Evolutionary conservation across 2,329 filamentous ascomycete species (phyloP).

Genomic region (Aspergillus puulaauensis): DNA sequence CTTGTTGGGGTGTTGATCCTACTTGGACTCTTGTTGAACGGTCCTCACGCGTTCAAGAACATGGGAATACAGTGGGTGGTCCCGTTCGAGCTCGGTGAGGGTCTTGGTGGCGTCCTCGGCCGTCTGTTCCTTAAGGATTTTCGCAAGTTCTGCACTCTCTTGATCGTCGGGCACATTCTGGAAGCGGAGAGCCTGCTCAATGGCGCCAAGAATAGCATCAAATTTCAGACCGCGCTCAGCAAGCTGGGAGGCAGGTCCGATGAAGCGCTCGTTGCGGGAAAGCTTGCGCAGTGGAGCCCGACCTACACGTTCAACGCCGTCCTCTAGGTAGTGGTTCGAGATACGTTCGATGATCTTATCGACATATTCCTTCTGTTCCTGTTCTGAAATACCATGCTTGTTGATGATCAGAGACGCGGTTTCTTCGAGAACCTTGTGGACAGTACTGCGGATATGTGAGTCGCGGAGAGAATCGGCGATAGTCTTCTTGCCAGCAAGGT

Average conservation of each 20-base stretch:
- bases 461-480: constrained; percentile 88
- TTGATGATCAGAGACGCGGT: constrained; percentile 80
- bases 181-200: constrained; percentile 93
- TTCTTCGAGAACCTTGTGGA: constrained; percentile 77
- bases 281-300: constrained; percentile 93
- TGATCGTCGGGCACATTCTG: constrained; percentile 91
- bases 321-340: constrained; percentile 88
- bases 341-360: constrained; percentile 90
- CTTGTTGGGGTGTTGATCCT: constrained; percentile 16
- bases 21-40: constrained; percentile 63
- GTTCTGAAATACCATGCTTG: constrained; percentile 76
- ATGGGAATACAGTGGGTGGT: constrained; percentile 73
- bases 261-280: constrained; percentile 90
- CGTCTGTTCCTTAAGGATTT: constrained; percentile 74
- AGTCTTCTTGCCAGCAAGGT: constrained; percentile 79
- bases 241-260: constrained; percentile 85
- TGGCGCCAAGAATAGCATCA: constrained; percentile 72
- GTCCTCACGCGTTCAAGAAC: constrained; percentile 77
- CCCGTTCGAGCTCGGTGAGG: constrained; percentile 75
- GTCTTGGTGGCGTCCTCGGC: constrained; percentile 74
- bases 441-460: constrained; percentile 73
- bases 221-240: constrained; percentile 76
- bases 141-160: constrained; percentile 80
- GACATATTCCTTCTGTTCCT: constrained; percentile 83
- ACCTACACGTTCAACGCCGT: constrained; percentile 91